These are phyloP conservation scores for Pinus albicaulis DNA, from an alignment of 75 land plant genomes.

Conservation along the genomic window DNA sequence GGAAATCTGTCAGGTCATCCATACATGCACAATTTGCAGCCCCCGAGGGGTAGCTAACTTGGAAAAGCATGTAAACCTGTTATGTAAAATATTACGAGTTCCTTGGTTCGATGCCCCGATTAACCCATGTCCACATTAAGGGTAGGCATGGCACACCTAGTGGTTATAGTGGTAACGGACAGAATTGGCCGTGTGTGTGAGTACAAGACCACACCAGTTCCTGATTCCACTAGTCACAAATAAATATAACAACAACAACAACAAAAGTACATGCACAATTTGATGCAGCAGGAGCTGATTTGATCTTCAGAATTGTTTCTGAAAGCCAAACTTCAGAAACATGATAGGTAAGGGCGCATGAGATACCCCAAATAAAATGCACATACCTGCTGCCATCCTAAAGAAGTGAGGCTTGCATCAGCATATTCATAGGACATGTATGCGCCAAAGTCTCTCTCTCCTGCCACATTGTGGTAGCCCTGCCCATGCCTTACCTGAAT, in stretches of 20 bases:
- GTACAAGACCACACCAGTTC: too few species aligned
- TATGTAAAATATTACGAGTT: too few species aligned
- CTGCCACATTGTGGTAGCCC: slow-evolving; percentile 92
- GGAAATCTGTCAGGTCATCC: neutral
- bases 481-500: slow-evolving; percentile 88
- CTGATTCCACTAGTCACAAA: too few species aligned
- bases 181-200: too few species aligned
- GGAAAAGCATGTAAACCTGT: too few species aligned
- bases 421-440: slow-evolving; percentile 55
- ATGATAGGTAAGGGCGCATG: neutral
- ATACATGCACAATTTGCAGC: neutral
- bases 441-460: slow-evolving; percentile 63
- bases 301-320: neutral
- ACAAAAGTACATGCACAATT: neutral
- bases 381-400: slow-evolving; percentile 86
- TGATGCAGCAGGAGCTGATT: neutral
- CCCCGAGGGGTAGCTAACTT: too few species aligned
- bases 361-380: neutral
- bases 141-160: too few species aligned
- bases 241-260: too few species aligned
- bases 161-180: too few species aligned
- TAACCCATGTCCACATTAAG: too few species aligned
- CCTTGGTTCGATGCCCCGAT: too few species aligned
- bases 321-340: neutral
- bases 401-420: slow-evolving; percentile 83